Base-by-base conservation (phyloP, 2,329 filamentous ascomycete species). In the Chaetomium sp. region DNA sequence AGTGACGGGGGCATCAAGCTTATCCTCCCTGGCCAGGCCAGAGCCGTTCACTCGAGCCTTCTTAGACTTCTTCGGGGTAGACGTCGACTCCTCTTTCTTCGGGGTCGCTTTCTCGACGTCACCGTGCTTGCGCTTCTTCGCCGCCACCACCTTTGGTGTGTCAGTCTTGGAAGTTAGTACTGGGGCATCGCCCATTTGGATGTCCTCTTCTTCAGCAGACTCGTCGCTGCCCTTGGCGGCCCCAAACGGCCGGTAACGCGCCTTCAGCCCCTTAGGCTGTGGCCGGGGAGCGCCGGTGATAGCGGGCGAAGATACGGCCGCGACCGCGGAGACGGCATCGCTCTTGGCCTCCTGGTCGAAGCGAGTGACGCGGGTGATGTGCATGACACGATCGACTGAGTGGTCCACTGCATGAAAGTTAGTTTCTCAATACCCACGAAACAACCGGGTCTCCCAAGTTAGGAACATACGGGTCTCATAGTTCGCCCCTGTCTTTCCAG, bases 191-290 rank as follows among this genome's bases (percentile, higher is more conserved):
- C 63, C 60, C 76, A 79, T 77, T 58, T 77, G 75, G 5, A 71
- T 68, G 55, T 74, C 74, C 5, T 71, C 73, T 12, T 77, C 74
- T 19, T 75, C 76, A 65, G 79, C 62, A 0, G 62, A 70, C 33
- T 74, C 75, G 62, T 58, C 49, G 8, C 55, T 44, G 9, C 64
- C 62, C 32, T 63, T 67, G 7, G 72, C 61, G 44, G 81, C 75
- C 34, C 87, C 87, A 45, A 86, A 79, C 1, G 87, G 87, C 53
- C 79, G 78, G 69, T 81, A 90, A 37, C 87, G 81, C 69, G 84
- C 79, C 64, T 79, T 82, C 53, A 91, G 72, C 6, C 83, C 85
- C 64, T 79, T 76, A 1, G 88, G 86, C 67, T 91, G 88, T 46
- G 80, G 74, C 57, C 85, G 80, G 49, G 82, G 74, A 1, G 76